Percentiles rank a stretch among this genome's conserved stretches.
Evolutionary conservation across 2,329 filamentous ascomycete genomes (phyloP).

Genomic region (Emergomyces africanus): DNA sequence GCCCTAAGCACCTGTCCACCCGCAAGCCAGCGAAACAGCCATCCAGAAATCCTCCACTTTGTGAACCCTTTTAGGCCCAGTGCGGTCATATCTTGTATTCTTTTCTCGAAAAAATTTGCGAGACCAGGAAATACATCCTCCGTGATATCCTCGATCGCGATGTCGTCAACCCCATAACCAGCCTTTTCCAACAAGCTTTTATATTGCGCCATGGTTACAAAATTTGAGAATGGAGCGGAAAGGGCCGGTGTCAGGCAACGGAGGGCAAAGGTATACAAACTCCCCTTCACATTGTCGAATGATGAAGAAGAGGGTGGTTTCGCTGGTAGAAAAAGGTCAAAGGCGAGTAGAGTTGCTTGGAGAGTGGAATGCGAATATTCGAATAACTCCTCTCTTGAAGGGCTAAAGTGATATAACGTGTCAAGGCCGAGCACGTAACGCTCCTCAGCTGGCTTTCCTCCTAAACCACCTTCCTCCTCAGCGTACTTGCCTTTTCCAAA

Average conservation of each 20-base stretch:
- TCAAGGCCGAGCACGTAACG: conserved; percentile 39
- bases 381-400: conserved; percentile 38
- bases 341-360: conserved; percentile 41
- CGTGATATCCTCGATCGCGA: conserved; percentile 40
- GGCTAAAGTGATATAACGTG: conserved; percentile 45
- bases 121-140: conserved; percentile 41
- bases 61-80: conserved; percentile 21
- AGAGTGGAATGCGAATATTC: conserved; percentile 29
- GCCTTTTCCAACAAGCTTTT: conserved; percentile 31
- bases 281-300: conserved; percentile 5
- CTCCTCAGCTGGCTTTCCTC: neutral
- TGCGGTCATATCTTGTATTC: conserved; percentile 21
- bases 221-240: conserved; percentile 38
- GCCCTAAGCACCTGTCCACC: conserved; percentile 7
- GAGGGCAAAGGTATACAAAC: conserved; percentile 23
- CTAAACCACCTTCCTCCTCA: conserved; percentile 29
- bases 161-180: conserved; percentile 34
- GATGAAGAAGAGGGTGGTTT: conserved; percentile 9
- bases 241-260: conserved; percentile 35
- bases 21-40: conserved; percentile 10
- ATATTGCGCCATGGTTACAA: conserved; percentile 37
- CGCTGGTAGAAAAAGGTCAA: conserved; percentile 37
- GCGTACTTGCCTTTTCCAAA: neutral
- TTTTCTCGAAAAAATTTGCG: conserved; percentile 30
- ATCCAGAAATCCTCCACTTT: conserved; percentile 10